A percentile compares a stretch with the other conserved stretches of the same genome.
Conservation (phyloP, 2,329 filamentous ascomycete genomes). For the Colletotrichum horii region DNA sequence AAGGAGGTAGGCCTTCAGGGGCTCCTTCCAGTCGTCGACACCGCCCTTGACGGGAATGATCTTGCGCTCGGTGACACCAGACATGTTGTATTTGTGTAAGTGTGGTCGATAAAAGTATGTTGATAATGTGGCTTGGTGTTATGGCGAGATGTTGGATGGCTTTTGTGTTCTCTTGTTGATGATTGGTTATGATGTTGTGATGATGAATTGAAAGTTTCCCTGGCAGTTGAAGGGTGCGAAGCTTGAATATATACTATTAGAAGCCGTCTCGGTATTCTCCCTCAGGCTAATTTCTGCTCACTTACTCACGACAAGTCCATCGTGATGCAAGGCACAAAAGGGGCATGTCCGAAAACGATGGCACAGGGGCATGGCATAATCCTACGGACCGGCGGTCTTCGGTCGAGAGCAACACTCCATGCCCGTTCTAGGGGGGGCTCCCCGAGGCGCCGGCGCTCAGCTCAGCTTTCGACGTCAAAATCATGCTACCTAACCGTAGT, state of each 20-base stretch:
- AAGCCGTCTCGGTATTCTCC: not conserved
- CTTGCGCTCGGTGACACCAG: constrained; percentile 12
- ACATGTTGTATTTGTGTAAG: not conserved
- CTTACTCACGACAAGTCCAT: not conserved
- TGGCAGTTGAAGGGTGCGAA: not conserved
- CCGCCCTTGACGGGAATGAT: constrained; percentile 8
- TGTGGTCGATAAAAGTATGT: not conserved
- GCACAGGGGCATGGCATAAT: not conserved
- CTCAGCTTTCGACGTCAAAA: not conserved
- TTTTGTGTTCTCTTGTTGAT: not conserved
- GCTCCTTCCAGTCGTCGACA: constrained; percentile 15
- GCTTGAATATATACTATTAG: not conserved
- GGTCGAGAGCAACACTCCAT: not conserved
- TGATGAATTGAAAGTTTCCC: not conserved
- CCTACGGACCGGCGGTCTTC: not conserved
- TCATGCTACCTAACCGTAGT: not conserved
- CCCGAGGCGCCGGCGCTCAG: not conserved
- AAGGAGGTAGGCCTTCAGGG: constrained; percentile 13
- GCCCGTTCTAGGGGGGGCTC: not conserved
- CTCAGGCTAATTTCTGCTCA: not conserved
- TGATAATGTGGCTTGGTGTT: not conserved
- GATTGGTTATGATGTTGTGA: not conserved
- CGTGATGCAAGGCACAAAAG: not conserved
- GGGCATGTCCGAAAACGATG: not conserved
- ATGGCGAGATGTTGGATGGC: not conserved